Evolutionary conservation across 768 basidiomycete species (phyloP).

Genomic region (Podaxis pistillaris): DNA sequence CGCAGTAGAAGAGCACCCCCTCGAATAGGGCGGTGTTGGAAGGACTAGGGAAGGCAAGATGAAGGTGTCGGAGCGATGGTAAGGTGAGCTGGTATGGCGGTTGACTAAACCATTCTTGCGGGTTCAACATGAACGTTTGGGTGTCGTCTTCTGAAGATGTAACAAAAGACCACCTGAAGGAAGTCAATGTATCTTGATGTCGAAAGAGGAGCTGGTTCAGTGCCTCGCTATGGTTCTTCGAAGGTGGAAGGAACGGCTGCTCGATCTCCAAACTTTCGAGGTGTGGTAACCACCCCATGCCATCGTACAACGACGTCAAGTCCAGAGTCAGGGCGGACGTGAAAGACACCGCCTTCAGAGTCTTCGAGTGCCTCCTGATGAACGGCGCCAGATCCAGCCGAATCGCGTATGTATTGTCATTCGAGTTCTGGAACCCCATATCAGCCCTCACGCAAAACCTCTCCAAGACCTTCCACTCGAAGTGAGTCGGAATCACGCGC

Average conservation of each 20-base stretch:
- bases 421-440: not conserved
- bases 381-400: conserved; percentile 9
- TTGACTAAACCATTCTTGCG: conserved; percentile 11
- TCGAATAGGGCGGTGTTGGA: conserved; percentile 6
- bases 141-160: not conserved
- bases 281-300: conserved; percentile 1
- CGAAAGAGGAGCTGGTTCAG: conserved; percentile 8
- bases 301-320: conserved; percentile 10
- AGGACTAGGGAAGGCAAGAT: not conserved
- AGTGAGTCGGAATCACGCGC: not conserved
- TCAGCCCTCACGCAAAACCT: not conserved
- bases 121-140: not conserved
- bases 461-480: not conserved
- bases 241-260: conserved; percentile 8
- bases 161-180: conserved; percentile 8
- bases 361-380: conserved; percentile 10
- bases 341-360: conserved; percentile 5
- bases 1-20: conserved; percentile 6
- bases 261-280: conserved; percentile 9
- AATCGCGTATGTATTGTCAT: conserved; percentile 9
- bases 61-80: not conserved
- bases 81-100: conserved; percentile 10
- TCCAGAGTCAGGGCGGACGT: not conserved
- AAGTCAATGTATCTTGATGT: conserved; percentile 5
- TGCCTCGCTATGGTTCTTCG: conserved; percentile 2